These are phyloP conservation scores for Xylaria telfairii DNA, from an alignment of 495 filamentous ascomycete species.

Conservation along the genomic window DNA sequence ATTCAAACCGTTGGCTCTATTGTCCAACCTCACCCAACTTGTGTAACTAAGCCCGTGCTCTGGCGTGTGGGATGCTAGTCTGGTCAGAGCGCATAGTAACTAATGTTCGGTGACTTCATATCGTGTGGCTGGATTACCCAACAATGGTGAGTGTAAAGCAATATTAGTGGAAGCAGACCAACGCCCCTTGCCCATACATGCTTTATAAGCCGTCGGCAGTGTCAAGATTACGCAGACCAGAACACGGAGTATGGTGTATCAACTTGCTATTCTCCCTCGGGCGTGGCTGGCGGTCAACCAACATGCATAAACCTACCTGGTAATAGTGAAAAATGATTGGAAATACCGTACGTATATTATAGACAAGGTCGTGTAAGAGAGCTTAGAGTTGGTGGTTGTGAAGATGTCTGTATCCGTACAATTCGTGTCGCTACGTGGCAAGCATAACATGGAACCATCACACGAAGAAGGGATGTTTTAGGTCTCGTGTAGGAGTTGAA, in stretches of 20 bases:
- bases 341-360: neutral
- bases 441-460: neutral
- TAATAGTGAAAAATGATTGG: neutral
- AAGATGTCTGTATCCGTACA: neutral
- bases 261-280: neutral
- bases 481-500: neutral
- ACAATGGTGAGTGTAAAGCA: neutral
- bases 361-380: neutral
- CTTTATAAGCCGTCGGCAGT: neutral
- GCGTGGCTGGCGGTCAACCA: neutral
- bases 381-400: neutral
- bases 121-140: neutral
- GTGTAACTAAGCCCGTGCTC: neutral
- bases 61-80: neutral
- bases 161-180: neutral
- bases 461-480: neutral
- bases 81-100: neutral
- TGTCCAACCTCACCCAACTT: neutral
- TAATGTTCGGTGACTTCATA: neutral
- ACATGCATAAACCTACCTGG: slow-evolving; percentile 3
- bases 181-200: neutral
- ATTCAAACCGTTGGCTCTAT: neutral
- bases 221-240: neutral
- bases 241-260: neutral
- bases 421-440: neutral